Percentiles rank a stretch among this genome's conserved stretches.
phyloP scores from a whole-genome alignment of 1,284 basidiomycete genomes.

The Heliocybe sulcata region DNA sequence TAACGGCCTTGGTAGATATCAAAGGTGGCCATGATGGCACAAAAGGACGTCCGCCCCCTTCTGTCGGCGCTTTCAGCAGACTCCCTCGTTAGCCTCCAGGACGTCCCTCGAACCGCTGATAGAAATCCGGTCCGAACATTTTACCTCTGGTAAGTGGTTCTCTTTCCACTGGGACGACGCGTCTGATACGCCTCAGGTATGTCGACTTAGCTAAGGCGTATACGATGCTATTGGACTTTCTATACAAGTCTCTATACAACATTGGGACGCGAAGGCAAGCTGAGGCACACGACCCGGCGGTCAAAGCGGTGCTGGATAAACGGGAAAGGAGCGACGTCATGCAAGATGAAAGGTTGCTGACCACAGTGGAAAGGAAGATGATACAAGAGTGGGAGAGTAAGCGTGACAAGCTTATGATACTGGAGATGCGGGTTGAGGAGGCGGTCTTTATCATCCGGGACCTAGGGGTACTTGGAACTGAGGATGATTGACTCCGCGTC shows the following conservation, averaged over 20 bases:
- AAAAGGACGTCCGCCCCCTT: constrained; percentile 80
- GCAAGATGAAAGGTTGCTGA: constrained; percentile 61
- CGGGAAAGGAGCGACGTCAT: constrained; percentile 76
- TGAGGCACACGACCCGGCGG: constrained; percentile 59
- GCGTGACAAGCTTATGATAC: constrained; percentile 62
- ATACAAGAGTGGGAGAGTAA: constrained; percentile 63
- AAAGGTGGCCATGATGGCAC: constrained; percentile 87
- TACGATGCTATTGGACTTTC: constrained; percentile 61
- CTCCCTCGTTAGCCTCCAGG: constrained; percentile 81
- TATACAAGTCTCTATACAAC: constrained; percentile 88
- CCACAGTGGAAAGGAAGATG: constrained; percentile 64
- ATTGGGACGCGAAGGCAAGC: constrained; percentile 63
- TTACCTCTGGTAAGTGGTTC: constrained; percentile 69
- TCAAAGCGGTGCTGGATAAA: constrained; percentile 72
- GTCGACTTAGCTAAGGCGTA: constrained; percentile 82
- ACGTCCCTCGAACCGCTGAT: constrained; percentile 84
- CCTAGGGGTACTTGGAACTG: constrained; percentile 29
- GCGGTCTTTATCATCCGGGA: constrained; percentile 82
- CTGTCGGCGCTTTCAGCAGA: constrained; percentile 76
- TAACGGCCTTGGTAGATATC: constrained; percentile 57
- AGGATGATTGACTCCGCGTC: constrained; percentile 3
- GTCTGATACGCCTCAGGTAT: constrained; percentile 39
- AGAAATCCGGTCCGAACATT: constrained; percentile 81
- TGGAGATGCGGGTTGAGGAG: constrained; percentile 80
- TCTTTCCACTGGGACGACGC: neutral